Evolutionary conservation across 305 asterid genomes (phyloP).

Genomic region (Fraxinus floribunda): DNA sequence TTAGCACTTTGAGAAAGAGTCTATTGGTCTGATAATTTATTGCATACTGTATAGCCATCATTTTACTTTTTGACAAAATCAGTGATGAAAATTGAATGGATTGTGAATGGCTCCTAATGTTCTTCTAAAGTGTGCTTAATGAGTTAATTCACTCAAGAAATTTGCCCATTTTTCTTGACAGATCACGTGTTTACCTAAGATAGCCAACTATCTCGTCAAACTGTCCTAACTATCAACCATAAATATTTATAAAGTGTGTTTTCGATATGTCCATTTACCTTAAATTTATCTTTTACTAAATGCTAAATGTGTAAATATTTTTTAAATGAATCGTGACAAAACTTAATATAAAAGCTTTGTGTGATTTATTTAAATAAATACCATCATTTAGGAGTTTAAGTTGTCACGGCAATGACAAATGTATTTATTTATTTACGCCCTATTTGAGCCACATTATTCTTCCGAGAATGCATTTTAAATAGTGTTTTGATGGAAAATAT

Average conservation of each 20-base stretch:
- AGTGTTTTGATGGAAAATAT: slow-evolving; percentile 10
- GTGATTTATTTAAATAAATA: no score
- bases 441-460: no score
- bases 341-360: no score
- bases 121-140: neutral
- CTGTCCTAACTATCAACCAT: neutral
- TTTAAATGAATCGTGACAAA: no score
- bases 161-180: neutral
- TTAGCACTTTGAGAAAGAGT: neutral
- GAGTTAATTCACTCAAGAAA: neutral
- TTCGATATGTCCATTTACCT: neutral
- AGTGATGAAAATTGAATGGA: neutral
- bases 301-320: no score
- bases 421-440: no score
- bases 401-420: no score
- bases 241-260: neutral
- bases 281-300: no score
- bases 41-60: slow-evolving; percentile 17
- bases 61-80: slow-evolving; percentile 31
- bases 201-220: neutral
- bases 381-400: no score
- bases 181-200: neutral
- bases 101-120: neutral
- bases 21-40: neutral
- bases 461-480: no score